phyloP scores from a whole-genome alignment of 164 flowering plant genomes.

The Paratinospora sagittata region DNA sequence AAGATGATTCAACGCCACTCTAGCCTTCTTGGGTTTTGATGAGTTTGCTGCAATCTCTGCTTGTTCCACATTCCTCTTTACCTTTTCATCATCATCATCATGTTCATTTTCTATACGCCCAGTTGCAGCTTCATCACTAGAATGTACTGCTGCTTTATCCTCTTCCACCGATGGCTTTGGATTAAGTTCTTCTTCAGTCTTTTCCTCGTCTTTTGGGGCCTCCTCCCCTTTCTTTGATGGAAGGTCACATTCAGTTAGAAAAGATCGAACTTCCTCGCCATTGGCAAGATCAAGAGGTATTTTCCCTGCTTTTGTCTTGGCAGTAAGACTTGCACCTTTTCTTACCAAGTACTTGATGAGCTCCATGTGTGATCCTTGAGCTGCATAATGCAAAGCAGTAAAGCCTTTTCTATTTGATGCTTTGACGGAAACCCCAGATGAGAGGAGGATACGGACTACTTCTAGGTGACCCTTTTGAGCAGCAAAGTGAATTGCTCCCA shows the following conservation, averaged over 20 bases:
- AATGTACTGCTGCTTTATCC: slow-evolving; percentile 16
- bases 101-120: slow-evolving; percentile 15
- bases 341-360: slow-evolving; percentile 67
- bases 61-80: slow-evolving; percentile 44
- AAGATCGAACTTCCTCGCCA: slow-evolving; percentile 47
- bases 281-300: slow-evolving; percentile 66
- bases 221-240: slow-evolving; percentile 22
- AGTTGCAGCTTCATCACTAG: slow-evolving; percentile 18
- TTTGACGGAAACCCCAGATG: slow-evolving; percentile 68
- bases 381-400: slow-evolving; percentile 88
- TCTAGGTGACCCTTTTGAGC: slow-evolving; percentile 90
- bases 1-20: slow-evolving; percentile 59
- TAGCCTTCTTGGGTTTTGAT: slow-evolving; percentile 48
- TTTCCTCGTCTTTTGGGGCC: slow-evolving; percentile 19
- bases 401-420: slow-evolving; percentile 78
- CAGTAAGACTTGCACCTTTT: slow-evolving; percentile 58
- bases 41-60: slow-evolving; percentile 25
- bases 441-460: slow-evolving; percentile 51
- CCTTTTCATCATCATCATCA: slow-evolving; percentile 19
- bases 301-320: slow-evolving; percentile 76
- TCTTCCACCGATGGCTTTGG: slow-evolving; percentile 17
- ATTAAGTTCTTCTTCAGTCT: slow-evolving; percentile 26
- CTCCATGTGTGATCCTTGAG: slow-evolving; percentile 72
- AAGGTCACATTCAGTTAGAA: slow-evolving; percentile 37
- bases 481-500: slow-evolving; percentile 96